Conservation (phyloP, 805 yeast genomes). For the Wickerhamiella spandovensis region DNA sequence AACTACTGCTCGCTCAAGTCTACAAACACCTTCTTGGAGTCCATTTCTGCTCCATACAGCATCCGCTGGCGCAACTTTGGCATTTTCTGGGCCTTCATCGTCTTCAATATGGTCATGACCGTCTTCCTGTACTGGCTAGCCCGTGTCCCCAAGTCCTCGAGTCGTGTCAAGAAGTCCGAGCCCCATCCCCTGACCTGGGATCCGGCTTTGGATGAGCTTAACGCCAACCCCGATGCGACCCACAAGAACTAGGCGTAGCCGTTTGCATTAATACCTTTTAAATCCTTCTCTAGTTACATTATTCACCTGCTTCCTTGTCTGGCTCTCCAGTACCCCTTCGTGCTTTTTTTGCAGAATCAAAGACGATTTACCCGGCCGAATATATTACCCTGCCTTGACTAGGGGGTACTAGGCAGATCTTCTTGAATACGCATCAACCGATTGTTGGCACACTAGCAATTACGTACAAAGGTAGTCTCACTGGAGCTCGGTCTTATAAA, state of each 20-base stretch:
- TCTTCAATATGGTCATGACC: conserved; percentile 35
- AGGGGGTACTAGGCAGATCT: too few species aligned
- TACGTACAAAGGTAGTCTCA: too few species aligned
- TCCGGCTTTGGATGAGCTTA: conserved; percentile 13
- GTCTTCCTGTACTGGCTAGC: conserved; percentile 22
- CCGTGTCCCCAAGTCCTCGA: conserved; percentile 20
- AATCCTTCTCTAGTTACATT: too few species aligned
- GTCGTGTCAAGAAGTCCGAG: conserved; percentile 15
- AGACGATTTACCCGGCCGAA: too few species aligned
- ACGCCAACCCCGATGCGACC: conserved; percentile 1
- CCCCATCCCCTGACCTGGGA: conserved; percentile 9
- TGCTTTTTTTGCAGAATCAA: too few species aligned
- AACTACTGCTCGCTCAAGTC: conserved; percentile 28
- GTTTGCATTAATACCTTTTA: too few species aligned
- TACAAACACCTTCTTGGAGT: conserved; percentile 33
- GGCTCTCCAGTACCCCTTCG: too few species aligned
- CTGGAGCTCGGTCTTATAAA: too few species aligned
- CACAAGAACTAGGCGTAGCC: not conserved
- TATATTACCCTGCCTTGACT: too few species aligned
- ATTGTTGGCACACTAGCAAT: too few species aligned
- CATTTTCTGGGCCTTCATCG: conserved; percentile 41
- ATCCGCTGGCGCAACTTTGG: conserved; percentile 58
- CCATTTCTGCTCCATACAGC: conserved; percentile 32
- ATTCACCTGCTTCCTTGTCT: too few species aligned
- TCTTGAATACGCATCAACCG: too few species aligned